A percentile compares a stretch with the other conserved stretches of the same genome.
Conservation (phyloP, 441 rosid species). For the Populus hybrid region DNA sequence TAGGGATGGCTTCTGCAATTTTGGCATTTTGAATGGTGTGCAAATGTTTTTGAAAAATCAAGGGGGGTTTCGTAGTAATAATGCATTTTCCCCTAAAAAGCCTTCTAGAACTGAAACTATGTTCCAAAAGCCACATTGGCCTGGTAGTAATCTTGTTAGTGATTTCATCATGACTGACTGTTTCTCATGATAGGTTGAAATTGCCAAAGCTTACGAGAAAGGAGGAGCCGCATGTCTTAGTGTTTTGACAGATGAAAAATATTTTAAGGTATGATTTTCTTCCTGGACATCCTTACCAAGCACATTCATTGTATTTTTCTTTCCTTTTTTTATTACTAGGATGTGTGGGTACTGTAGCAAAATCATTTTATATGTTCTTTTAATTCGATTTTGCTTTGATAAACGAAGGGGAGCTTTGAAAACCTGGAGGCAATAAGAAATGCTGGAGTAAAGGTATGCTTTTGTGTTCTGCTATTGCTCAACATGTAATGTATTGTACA, state of each 20-base stretch:
- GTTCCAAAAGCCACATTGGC: background rate
- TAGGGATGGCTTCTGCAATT: background rate
- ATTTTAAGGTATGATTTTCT: slow-evolving; percentile 30
- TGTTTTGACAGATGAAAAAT: slow-evolving; percentile 88
- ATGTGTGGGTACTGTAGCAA: slow-evolving; percentile 2
- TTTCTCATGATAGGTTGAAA: slow-evolving; percentile 58
- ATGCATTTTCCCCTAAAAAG: background rate
- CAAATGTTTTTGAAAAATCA: background rate
- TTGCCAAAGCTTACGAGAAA: slow-evolving; percentile 81
- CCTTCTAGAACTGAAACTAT: background rate
- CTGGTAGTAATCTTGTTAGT: background rate
- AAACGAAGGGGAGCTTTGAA: slow-evolving; percentile 80
- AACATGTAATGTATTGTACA: slow-evolving; percentile 1
- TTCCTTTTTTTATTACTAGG: slow-evolving; percentile 3
- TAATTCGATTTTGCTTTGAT: slow-evolving; percentile 18
- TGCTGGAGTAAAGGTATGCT: slow-evolving; percentile 77
- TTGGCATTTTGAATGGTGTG: background rate
- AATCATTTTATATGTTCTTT: slow-evolving; percentile 11
- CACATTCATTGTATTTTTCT: slow-evolving; percentile 1
- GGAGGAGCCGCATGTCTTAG: slow-evolving; percentile 99
- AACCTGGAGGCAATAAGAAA: slow-evolving; percentile 78
- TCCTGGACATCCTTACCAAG: background rate
- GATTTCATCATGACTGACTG: background rate
- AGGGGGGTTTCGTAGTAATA: background rate
- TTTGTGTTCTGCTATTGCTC: slow-evolving; percentile 12